Evolutionary conservation across 202 grass and related monocot species (phyloP).

Genomic region (Digitaria exilis): DNA sequence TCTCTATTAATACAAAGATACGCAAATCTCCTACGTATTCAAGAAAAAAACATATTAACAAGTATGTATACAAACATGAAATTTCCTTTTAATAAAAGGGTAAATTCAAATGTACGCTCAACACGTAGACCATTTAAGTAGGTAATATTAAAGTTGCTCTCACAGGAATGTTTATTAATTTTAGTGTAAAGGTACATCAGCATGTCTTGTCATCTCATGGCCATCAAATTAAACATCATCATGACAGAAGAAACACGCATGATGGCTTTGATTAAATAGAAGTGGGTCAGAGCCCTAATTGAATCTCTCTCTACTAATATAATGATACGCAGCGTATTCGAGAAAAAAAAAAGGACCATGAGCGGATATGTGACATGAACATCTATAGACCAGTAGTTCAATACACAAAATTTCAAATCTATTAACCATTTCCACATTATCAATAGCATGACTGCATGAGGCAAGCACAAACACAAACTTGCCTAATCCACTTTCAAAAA

Average conservation of each 20-base stretch:
- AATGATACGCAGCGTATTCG: too few species aligned
- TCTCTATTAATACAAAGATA: too few species aligned
- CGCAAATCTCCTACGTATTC: too few species aligned
- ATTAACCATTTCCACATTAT: conserved; percentile 17
- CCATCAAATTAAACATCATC: neutral
- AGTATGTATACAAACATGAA: neutral
- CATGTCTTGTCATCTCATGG: neutral
- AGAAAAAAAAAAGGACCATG: too few species aligned
- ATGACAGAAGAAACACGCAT: conserved; percentile 9
- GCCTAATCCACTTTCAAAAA: conserved; percentile 13
- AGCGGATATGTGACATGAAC: neutral
- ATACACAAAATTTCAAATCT: neutral
- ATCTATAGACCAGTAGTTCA: conserved; percentile 12
- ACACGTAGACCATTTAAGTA: neutral
- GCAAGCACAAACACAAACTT: conserved; percentile 26
- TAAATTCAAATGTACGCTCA: conserved; percentile 4
- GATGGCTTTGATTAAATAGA: neutral
- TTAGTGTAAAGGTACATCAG: neutral
- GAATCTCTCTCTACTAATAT: too few species aligned
- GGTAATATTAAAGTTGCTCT: neutral
- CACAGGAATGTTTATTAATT: neutral
- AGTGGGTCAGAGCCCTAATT: neutral
- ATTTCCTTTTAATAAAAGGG: neutral
- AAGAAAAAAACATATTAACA: neutral
- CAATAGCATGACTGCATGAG: neutral